Base-by-base conservation (phyloP, 2,329 filamentous ascomycete species). In the Sordariomycetes sp. region DNA sequence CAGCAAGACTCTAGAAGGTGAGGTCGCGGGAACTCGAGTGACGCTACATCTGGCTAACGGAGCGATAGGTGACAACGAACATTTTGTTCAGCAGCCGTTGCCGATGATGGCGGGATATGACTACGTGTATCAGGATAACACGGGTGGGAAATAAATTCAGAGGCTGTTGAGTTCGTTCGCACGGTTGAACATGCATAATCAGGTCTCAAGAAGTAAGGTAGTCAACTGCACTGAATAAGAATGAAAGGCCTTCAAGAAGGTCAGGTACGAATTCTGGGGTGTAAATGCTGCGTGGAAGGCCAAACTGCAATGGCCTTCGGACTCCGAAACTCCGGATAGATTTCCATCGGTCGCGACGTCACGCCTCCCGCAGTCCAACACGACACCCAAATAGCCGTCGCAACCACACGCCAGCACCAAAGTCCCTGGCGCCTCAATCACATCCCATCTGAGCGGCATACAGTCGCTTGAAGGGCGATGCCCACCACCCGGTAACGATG, bases 401-500 rank as follows among this genome's bases (percentile, higher is more conserved):
- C 26, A 15, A 14, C 19, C n/a, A 10, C 11, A 14, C 17, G 11
- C 24, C 30, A 7, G 15, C 26, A 14, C 12, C 6, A 28, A 11
- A 8, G 18, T n/a, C 29, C 18, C 15, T 4, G 15, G 21, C 10
- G 8, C 9, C 11, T 31, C 10, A 8, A 31, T 8, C 29, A 31
- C 8, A 8, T 8, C 15, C 16, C 14, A 18, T 18, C 32, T 6
- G 20, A 32, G 21, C 18, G 25, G 32, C 21, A 8, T 16, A 9
- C 16, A 18, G 21, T 34, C 32, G 32, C 32, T 19, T 18, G 21
- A 24, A 21, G 17, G 20, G 35, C 27, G 30, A 37, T 37, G 35
- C 19, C 20, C 25, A 30, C 21, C 30, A 26, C 14, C n/a, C 33
- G 30, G 8, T 31, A 51, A 63, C 17, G 35, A 95, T 95, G 88